Evolutionary conservation across 306 rosid species (phyloP), one percentile per base, ranked within the genome.

Genomic region (Pyrus pyrifolia): DNA sequence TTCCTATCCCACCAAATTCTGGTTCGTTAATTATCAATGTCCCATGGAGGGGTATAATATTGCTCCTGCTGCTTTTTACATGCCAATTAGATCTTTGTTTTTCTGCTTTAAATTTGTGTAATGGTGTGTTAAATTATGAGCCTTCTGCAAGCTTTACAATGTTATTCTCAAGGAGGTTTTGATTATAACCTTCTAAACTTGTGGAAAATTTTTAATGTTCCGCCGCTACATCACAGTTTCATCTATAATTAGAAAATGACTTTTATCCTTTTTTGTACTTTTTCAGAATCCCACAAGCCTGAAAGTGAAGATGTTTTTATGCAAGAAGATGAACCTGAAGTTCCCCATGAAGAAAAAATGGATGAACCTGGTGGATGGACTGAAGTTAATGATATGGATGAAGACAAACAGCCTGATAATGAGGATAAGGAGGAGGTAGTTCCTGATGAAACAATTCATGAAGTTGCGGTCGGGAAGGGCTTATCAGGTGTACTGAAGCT

Each of bases 361-460:
- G 87, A 78, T 0, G 90, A 80, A 87, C 84, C 81, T 72, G 90
- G 96, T 84, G 97, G 97, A 45, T 95, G 99, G 99, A 84, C 91
- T 18, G 97, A 92, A 88, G 93, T 95, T 75, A 81, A 88, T 11
- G 97, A 92, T 73, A 78, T 84, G 72, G 69, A 65, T 55, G 42
- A 73, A 70, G 93, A 90, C 44, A 87, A 88, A 81, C 70, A 88
- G 51, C 83, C 86, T 63, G 78, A 78, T 67, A 27, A 76, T 27
- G 96, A 90, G 78, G 91, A 86, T 75, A 82, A 68, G 73, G 97
- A 88, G 77, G 91, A 82, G 58, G 72, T 83, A 63, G 81, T 85
- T 77, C 93, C 93, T 3, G 97, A 95, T 86, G 97, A 89, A 86
- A 88, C 93, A 71, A 91, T 92, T 78, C 97, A 95, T 70, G 98